phyloP scores from a whole-genome alignment of 169 alveolate genomes.

The Besnoitia besnoiti region DNA sequence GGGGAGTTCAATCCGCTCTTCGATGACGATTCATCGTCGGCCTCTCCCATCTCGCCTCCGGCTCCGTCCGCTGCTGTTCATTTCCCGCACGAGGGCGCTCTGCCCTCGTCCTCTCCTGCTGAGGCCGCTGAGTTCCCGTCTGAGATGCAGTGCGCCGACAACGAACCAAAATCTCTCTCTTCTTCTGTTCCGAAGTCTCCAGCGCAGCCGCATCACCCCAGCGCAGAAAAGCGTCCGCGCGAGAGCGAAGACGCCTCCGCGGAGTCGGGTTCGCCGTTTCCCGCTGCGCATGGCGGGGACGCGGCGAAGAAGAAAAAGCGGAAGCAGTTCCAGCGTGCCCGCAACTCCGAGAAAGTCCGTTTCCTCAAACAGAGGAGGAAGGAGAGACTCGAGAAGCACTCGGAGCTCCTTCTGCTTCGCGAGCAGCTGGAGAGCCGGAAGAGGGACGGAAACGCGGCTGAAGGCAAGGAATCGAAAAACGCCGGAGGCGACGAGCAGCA shows the following conservation, averaged over 20 bases:
- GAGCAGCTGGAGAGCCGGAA: neutral
- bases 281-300: neutral
- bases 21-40: neutral
- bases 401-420: neutral
- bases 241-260: neutral
- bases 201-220: too few relatives aligned
- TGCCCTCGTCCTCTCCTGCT: too few relatives aligned
- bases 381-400: neutral
- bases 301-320: neutral
- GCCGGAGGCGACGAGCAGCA: neutral
- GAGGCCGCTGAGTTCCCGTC: too few relatives aligned
- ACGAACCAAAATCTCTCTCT: too few relatives aligned
- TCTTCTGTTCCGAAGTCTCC: too few relatives aligned
- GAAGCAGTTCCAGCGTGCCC: neutral
- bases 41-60: neutral
- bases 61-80: neutral
- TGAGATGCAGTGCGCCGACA: too few relatives aligned
- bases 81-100: too few relatives aligned
- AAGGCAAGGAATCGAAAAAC: neutral
- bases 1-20: neutral
- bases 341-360: neutral
- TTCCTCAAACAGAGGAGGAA: neutral
- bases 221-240: too few relatives aligned
- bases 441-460: too few relatives aligned
- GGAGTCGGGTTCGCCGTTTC: neutral